Base-by-base conservation (phyloP, 2,329 filamentous ascomycete genomes). In the Pseudogymnoascus sp. region DNA sequence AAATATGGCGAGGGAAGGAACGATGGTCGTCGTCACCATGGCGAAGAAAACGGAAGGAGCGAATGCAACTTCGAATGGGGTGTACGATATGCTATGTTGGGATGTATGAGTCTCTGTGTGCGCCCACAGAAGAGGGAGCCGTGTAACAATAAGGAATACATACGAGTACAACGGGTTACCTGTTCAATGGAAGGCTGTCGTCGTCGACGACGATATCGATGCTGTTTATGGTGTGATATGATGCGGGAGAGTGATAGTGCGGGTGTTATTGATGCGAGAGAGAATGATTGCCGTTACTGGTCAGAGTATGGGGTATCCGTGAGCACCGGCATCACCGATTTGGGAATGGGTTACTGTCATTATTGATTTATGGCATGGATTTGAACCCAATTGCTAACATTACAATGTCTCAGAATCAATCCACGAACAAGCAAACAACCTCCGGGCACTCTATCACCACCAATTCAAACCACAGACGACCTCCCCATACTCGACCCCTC, bases 101-200 rank as follows among this genome's bases (percentile, higher is more conserved):
- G 45, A 31, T 52, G 29, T 52, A 52, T 14, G 45, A 52, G 45
- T 26, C n/a, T 6, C 6, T n/a, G 2, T 49, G 45, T 26, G 26
- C 8, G 19, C 26, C 6, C 2, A 29, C 7, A 10, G 26, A 12
- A 19, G 23, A 3, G 4, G 58, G 31, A 4, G 16, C 3, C 1
- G 58, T 60, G 33, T 37, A 60, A 38, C 33, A 60, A 37, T 39
- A 60, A 6, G 55, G 23, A 59, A 59, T 35, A 59, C 55, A 38
- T 37, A 38, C 19, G 37, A 37, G 23, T 60, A 60, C 58, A 38
- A 60, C 31, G 23, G 31, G 38, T 41, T 19, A 41, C n/a, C 38
- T 41, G 38, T 6, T 52, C 45, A 52, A 52, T 52, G 26, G 31
- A 52, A 16, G 45, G 45, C 29, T 31, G 26, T 52, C n/a, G n/a